These are phyloP conservation scores for Ceratobasidium sp. DNA, from an alignment of 1,284 basidiomycete genomes.

Conservation along the genomic window DNA sequence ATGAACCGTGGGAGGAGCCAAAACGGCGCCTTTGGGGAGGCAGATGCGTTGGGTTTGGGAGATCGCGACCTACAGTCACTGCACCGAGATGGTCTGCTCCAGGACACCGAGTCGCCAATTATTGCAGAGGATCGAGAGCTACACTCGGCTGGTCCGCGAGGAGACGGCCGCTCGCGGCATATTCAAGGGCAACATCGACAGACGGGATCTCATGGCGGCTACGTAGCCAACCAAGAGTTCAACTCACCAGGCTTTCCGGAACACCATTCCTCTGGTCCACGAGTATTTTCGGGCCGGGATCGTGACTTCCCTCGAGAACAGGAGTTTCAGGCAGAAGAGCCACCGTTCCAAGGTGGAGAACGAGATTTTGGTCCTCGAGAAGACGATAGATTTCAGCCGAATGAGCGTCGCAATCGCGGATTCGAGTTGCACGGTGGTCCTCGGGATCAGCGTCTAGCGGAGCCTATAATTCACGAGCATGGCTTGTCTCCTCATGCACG, in stretches of 20 bases:
- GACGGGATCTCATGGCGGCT: background rate
- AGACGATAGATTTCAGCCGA: background rate
- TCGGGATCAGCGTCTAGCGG: background rate
- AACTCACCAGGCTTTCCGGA: background rate
- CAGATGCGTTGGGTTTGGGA: background rate
- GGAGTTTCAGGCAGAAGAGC: background rate
- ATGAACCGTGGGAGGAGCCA: background rate
- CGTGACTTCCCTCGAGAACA: background rate
- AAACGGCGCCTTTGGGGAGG: background rate
- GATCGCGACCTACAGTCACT: background rate
- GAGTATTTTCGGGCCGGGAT: background rate
- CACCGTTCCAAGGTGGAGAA: too few relatives aligned
- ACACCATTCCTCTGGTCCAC: background rate
- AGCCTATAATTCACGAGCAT: background rate
- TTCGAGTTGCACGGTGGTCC: constrained; percentile 20
- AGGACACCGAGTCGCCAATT: background rate
- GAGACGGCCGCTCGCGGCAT: background rate
- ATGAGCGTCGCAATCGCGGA: background rate
- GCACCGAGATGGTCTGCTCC: background rate
- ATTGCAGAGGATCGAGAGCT: background rate
- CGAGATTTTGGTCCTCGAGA: background rate
- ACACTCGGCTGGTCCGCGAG: background rate
- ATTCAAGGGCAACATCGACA: background rate
- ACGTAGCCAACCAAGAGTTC: background rate
- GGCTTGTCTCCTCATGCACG: constrained; percentile 8